These are phyloP conservation scores for Aspergillus taichungensis DNA, from an alignment of 495 filamentous ascomycete genomes.

Conservation along the genomic window DNA sequence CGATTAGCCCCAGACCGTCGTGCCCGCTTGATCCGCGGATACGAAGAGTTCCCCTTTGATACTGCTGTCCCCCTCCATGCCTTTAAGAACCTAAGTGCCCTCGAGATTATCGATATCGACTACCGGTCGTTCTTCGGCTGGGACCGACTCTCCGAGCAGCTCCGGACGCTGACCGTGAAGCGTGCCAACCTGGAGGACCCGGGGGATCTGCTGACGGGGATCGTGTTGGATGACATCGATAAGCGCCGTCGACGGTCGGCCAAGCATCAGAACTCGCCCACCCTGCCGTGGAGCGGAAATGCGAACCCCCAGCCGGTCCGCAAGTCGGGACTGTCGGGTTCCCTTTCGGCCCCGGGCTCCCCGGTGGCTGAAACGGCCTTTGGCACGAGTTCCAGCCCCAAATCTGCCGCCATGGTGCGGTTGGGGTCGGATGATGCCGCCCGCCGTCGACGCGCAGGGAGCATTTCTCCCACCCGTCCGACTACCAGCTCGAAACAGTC, in stretches of 20 bases:
- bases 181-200: slow-evolving; percentile 83
- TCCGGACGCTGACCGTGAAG: slow-evolving; percentile 83
- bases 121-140: slow-evolving; percentile 95
- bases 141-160: slow-evolving; percentile 86
- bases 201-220: slow-evolving; percentile 77
- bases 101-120: slow-evolving; percentile 92
- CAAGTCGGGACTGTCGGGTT: slow-evolving; percentile 45
- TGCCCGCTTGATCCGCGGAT: slow-evolving; percentile 78
- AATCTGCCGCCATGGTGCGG: slow-evolving; percentile 40
- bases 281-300: slow-evolving; percentile 44
- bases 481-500: slow-evolving; percentile 59
- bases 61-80: slow-evolving; percentile 90
- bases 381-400: slow-evolving; percentile 37
- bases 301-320: slow-evolving; percentile 44
- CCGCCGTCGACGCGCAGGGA: slow-evolving; percentile 50
- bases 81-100: slow-evolving; percentile 89
- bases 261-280: slow-evolving; percentile 72
- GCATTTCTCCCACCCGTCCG: slow-evolving; percentile 72
- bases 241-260: slow-evolving; percentile 78
- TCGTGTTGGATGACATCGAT: slow-evolving; percentile 94
- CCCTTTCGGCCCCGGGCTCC: slow-evolving; percentile 53
- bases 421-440: slow-evolving; percentile 40
- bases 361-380: slow-evolving; percentile 45
- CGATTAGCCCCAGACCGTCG: slow-evolving; percentile 82
- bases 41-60: slow-evolving; percentile 97